Evolutionary conservation across 1,284 basidiomycete genomes (phyloP), one percentile per base, ranked within the genome.

Genomic region (Coriolopsis trogii): DNA sequence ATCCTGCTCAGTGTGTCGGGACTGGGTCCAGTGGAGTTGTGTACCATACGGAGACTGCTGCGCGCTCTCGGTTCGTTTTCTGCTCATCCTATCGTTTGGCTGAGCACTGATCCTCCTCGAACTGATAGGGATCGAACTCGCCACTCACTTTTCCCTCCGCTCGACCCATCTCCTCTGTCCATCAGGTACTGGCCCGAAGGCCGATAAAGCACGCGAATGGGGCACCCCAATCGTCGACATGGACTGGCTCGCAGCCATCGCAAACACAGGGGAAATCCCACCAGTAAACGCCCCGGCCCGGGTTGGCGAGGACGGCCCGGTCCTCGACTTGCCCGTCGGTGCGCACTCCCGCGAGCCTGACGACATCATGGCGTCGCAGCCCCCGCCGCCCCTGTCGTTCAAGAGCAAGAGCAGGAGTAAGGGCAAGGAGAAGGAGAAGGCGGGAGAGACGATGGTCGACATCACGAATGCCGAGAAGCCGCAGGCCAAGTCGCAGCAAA

Each of bases 121-220:
- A 41, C 10, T 44, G 15, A 38, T 37, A 87, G 87, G 87, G 6
- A 76, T 85, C 30, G 75, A 63, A 2, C 72, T 83, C 5, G 76
- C 81, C 6, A 72, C 77, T 0, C 75, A 71, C 12, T 89, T 91
- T 63, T 85, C 82, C 3, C 74, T 77, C 13, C 74, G 73, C 6
- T 77, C 83, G 0, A 91, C 89, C 0, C 86, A 91, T 59, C 74
- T 92, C 2, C 69, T 92, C 4, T 92, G 90, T 65, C 87, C 88
- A 0, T 78, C 82, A 6, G 79, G 76, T 0, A 71, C 64, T 0
- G 91, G 91, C 10, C 70, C 75, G 13, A 93, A 93, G 63, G 88
- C 79, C 45, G 78, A 82, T n/a, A 89, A 85, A 63, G 90, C 90
- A 3, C 59, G 67, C 36, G 81, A 89, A 60, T 91, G 91, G 89